Conservation (phyloP, 176 grass and related monocot species). For the Musa troglodytarum region DNA sequence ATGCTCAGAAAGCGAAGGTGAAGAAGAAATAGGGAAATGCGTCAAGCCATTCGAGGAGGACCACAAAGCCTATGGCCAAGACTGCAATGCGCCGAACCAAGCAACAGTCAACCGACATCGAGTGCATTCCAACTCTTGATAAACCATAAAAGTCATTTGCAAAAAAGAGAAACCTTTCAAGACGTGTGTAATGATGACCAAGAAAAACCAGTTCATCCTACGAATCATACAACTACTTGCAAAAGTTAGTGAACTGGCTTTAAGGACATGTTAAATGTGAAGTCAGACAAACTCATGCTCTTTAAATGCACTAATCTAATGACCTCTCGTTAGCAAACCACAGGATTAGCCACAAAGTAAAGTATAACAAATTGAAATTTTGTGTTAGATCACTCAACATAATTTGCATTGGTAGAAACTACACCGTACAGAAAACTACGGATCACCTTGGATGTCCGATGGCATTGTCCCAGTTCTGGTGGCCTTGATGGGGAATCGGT, state of each 20-base stretch:
- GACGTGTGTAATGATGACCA: too few species aligned
- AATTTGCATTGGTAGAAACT: too few species aligned
- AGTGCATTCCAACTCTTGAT: too few species aligned
- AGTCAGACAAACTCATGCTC: not conserved
- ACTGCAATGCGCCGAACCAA: too few species aligned
- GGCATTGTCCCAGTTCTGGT: constrained; percentile 1
- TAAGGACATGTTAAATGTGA: not conserved
- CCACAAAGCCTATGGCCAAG: too few species aligned
- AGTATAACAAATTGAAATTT: not conserved
- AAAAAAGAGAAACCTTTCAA: too few species aligned
- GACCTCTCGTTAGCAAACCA: not conserved
- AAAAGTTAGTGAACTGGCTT: not conserved
- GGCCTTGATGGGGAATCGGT: constrained; percentile 3
- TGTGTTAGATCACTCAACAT: not conserved
- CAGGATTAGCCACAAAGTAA: not conserved
- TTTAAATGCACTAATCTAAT: not conserved
- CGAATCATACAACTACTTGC: not conserved
- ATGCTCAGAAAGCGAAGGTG: too few species aligned
- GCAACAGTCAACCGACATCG: too few species aligned
- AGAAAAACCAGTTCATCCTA: not conserved
- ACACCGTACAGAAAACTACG: too few species aligned
- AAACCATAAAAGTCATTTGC: too few species aligned
- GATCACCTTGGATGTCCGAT: not conserved
- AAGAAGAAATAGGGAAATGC: too few species aligned
- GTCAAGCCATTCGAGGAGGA: too few species aligned